A percentile compares a stretch with the other conserved stretches of the same genome.
Conservation (phyloP, 1,284 basidiomycete species). For the Leccinum olivaceoglutinosum region DNA sequence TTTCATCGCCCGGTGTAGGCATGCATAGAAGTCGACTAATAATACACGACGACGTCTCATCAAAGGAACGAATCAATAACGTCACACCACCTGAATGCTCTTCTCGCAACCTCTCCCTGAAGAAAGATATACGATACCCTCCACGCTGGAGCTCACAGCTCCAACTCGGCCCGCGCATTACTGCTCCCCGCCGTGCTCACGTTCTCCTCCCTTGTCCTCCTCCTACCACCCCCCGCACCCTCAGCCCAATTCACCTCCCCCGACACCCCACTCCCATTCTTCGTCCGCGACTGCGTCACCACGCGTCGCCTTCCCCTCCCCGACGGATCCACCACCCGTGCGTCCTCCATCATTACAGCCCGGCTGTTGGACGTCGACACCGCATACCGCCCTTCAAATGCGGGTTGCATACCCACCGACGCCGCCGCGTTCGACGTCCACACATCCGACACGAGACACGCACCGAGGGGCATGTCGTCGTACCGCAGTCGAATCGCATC, state of each 20-base stretch:
- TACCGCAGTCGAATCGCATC: conserved; percentile 29
- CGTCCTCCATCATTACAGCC: conserved; percentile 15
- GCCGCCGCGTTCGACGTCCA: conserved; percentile 35
- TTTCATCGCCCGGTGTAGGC: too few relatives aligned
- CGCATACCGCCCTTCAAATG: conserved; percentile 39
- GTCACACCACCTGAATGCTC: neutral
- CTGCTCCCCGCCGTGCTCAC: conserved; percentile 18
- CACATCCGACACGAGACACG: conserved; percentile 30
- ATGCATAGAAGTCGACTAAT: neutral
- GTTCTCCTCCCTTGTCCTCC: neutral
- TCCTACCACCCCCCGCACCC: neutral
- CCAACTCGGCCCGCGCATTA: conserved; percentile 19
- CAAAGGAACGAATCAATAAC: neutral
- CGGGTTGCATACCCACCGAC: conserved; percentile 32
- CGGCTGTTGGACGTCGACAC: conserved; percentile 30
- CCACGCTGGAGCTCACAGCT: conserved; percentile 8
- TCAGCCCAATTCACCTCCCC: conserved; percentile 20
- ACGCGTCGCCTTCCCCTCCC: conserved; percentile 30
- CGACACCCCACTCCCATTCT: neutral
- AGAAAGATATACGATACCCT: neutral
- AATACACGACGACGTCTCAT: neutral
- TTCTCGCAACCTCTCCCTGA: neutral
- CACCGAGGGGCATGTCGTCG: conserved; percentile 28
- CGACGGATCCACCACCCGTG: conserved; percentile 31
- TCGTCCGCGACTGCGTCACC: conserved; percentile 4